A percentile compares a stretch with the other conserved stretches of the same genome.
Conservation (phyloP, 1,284 basidiomycete species). For the Thelephora terrestris region DNA sequence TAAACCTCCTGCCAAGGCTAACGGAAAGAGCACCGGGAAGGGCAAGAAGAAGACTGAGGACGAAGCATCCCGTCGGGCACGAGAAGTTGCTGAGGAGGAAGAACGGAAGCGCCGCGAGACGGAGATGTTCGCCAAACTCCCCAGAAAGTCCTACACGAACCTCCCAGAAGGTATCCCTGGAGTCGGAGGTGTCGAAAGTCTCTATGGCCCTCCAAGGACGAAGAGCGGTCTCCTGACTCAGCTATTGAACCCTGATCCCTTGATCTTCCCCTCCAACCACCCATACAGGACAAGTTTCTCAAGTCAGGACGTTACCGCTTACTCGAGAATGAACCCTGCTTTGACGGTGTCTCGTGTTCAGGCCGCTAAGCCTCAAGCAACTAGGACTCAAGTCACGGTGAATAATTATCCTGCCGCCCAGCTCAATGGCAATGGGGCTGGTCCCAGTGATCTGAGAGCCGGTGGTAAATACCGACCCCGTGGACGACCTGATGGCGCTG, state of each 20-base stretch:
- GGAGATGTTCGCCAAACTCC: constrained; percentile 71
- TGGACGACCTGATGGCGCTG: constrained; percentile 54
- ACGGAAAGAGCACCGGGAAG: constrained; percentile 8
- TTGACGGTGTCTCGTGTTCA: neutral
- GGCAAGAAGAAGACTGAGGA: constrained; percentile 15
- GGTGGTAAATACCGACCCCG: constrained; percentile 37
- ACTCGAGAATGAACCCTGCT: constrained; percentile 8
- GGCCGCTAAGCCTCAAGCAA: neutral
- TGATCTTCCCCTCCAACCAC: constrained; percentile 46
- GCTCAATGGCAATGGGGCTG: constrained; percentile 2
- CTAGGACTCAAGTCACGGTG: constrained; percentile 1
- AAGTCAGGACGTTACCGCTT: constrained; percentile 35
- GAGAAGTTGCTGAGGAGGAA: constrained; percentile 46
- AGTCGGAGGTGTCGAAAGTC: neutral
- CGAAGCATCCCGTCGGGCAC: constrained; percentile 26
- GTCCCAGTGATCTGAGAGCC: neutral
- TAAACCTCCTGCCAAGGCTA: constrained; percentile 6
- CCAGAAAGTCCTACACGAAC: constrained; percentile 54
- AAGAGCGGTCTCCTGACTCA: constrained; percentile 52
- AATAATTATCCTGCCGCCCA: neutral
- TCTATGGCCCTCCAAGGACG: constrained; percentile 21
- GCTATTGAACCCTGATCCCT: constrained; percentile 60
- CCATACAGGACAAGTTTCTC: constrained; percentile 45
- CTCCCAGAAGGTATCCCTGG: constrained; percentile 17
- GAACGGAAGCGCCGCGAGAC: constrained; percentile 40